Conservation (phyloP, 139 green algal species). For the Volvox reticuliferus region DNA sequence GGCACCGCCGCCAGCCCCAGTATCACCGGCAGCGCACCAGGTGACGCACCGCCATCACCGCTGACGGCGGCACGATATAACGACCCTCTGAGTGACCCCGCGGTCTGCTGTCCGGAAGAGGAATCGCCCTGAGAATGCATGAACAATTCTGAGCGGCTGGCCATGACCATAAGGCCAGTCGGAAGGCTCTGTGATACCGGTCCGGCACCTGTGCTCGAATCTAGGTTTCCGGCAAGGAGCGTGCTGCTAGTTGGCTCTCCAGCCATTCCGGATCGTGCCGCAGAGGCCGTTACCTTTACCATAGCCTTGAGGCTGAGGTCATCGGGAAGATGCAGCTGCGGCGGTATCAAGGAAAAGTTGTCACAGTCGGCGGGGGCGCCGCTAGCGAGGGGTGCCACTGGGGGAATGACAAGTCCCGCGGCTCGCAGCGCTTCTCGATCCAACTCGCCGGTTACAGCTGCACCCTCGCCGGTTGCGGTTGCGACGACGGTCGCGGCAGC, state of each 20-base stretch:
- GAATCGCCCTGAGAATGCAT: not conserved
- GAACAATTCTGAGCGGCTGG: not conserved
- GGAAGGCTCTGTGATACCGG: not conserved
- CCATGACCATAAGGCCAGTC: not conserved
- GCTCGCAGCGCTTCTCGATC: not conserved
- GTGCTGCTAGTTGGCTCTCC: not conserved
- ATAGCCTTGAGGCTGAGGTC: slow-evolving; percentile 35
- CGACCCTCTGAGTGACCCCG: not conserved
- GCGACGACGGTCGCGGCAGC: not conserved
- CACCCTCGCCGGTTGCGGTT: not conserved
- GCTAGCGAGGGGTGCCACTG: not conserved
- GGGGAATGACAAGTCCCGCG: not conserved
- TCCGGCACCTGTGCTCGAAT: not conserved
- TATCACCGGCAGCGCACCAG: not conserved
- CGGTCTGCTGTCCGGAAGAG: not conserved
- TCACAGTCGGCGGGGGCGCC: too few species aligned
- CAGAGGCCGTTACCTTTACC: slow-evolving; percentile 5
- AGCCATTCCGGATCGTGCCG: not conserved
- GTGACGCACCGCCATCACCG: not conserved
- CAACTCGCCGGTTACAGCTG: not conserved
- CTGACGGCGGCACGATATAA: not conserved
- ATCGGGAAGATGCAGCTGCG: not conserved
- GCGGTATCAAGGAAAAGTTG: not conserved
- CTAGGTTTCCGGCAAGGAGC: not conserved
- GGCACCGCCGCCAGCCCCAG: not conserved